phyloP scores from a whole-genome alignment of 2,329 filamentous ascomycete species.

The Colletotrichum musicola region DNA sequence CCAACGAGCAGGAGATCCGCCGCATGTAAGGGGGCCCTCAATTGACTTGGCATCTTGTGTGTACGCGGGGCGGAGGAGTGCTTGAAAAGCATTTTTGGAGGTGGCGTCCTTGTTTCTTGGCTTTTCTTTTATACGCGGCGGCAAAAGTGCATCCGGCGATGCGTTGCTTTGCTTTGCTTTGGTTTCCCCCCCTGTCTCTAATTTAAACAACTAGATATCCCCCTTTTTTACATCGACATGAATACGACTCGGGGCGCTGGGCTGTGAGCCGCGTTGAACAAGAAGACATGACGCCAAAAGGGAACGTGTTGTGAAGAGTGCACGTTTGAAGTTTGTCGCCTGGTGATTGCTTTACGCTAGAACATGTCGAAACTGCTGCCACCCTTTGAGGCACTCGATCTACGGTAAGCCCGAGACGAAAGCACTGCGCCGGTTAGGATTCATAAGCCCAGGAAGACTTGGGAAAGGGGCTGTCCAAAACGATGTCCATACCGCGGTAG shows the following conservation, averaged over 20 bases:
- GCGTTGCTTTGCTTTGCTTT: not conserved
- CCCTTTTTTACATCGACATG: conserved; percentile 12
- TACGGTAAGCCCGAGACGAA: too few relatives aligned
- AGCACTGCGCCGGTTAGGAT: too few relatives aligned
- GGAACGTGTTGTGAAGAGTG: not conserved
- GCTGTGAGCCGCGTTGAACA: not conserved
- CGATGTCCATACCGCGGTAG: too few relatives aligned
- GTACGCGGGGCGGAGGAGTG: not conserved
- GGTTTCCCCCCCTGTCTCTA: not conserved
- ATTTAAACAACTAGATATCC: conserved; percentile 22
- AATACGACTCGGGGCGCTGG: conserved; percentile 15
- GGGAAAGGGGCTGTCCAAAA: too few relatives aligned
- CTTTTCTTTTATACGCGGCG: not conserved
- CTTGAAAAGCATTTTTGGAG: conserved; percentile 2
- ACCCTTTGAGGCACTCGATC: too few relatives aligned
- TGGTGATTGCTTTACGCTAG: too few relatives aligned
- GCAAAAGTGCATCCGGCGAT: not conserved
- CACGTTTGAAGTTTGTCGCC: too few relatives aligned
- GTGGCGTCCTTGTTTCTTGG: not conserved
- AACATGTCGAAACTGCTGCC: too few relatives aligned
- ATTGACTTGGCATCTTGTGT: not conserved
- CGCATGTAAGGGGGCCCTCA: conserved; percentile 71
- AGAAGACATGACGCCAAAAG: not conserved
- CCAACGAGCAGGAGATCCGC: conserved; percentile 87
- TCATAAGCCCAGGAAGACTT: too few relatives aligned